These are phyloP conservation scores for Aspergillus nomiae DNA, from an alignment of 2,329 filamentous ascomycete genomes.

Conservation along the genomic window DNA sequence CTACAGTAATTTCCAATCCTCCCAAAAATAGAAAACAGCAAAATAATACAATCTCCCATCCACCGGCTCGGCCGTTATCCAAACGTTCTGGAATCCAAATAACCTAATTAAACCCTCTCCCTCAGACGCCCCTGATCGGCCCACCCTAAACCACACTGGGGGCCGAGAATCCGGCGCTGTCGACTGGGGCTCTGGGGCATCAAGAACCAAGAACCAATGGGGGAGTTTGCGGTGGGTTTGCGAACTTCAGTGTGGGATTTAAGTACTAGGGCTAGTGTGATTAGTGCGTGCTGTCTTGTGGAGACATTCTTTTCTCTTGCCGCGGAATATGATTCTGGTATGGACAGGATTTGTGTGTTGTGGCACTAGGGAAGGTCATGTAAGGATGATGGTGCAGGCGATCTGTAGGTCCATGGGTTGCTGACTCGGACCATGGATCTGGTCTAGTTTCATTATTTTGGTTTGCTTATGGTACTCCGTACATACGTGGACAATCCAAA, in stretches of 20 bases:
- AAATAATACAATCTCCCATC: neutral
- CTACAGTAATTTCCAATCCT: neutral
- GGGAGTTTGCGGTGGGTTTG: neutral
- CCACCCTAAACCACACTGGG: constrained; percentile 8
- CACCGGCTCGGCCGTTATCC: neutral
- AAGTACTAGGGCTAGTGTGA: neutral
- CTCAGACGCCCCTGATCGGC: constrained; percentile 11
- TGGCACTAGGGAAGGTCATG: no score
- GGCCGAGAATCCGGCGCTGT: neutral
- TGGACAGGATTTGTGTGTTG: no score
- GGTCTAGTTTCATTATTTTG: neutral
- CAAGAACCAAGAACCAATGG: neutral
- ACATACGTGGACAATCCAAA: neutral
- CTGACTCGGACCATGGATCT: neutral
- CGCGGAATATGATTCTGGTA: no score
- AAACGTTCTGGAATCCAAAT: constrained; percentile 6
- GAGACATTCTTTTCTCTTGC: neutral
- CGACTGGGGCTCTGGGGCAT: constrained; percentile 3
- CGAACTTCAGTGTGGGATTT: neutral
- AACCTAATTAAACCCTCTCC: neutral
- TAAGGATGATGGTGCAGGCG: neutral
- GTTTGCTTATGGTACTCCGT: neutral
- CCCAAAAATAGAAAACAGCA: neutral
- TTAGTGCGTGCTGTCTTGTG: neutral
- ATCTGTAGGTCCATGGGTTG: no score